These are phyloP conservation scores for Helianthus annuus DNA, from an alignment of 129 eudicot genomes.

Conservation along the genomic window HanXRQr2.0-SUNRISE NC_035449.2:14558665-14559164, in stretches of 20 bases:
- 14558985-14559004: not conserved
- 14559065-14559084: not conserved
- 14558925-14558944: constrained; percentile 5
- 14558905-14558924: constrained; percentile 3
- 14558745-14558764: not conserved
- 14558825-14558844: not conserved
- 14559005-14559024: constrained; percentile 4
- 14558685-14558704: not conserved
- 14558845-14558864: not conserved
- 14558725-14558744: constrained; percentile 11
- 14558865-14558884: not conserved
- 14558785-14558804: not conserved
- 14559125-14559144: constrained; percentile 10
- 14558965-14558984: not conserved
- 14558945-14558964: constrained; percentile 11
- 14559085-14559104: not conserved
- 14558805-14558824: not conserved
- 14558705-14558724: not conserved
- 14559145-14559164: constrained; percentile 16
- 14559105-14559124: constrained; percentile 11
- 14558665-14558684: not conserved
- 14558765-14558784: not conserved
- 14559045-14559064: constrained; percentile 15
- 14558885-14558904: constrained; percentile 7
- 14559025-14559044: constrained; percentile 14